Evolutionary conservation across 2,329 filamentous ascomycete species (phyloP).

Genomic region (Fusarium subglutinans): DNA sequence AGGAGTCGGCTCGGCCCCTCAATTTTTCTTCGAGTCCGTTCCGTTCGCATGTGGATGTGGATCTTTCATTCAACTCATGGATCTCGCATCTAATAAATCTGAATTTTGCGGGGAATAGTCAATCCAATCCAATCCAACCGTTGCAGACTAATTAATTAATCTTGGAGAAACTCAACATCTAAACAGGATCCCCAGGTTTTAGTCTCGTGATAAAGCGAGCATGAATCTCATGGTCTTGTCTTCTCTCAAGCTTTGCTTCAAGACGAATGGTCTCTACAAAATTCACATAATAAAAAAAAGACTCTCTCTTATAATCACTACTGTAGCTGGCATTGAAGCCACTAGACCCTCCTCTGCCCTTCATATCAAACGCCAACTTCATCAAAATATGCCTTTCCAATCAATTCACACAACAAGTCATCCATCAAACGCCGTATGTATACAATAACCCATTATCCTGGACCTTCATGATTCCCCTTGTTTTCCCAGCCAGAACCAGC

Average conservation of each 20-base stretch:
- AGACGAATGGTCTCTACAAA: background rate
- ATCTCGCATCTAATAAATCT: background rate
- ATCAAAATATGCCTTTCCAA: background rate
- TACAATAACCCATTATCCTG: slow-evolving; percentile 18
- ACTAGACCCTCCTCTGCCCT: background rate
- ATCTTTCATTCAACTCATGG: background rate
- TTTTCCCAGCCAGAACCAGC: background rate
- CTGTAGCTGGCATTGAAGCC: background rate
- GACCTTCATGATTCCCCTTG: slow-evolving; percentile 2
- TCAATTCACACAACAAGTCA: background rate
- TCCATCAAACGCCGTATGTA: slow-evolving; percentile 26
- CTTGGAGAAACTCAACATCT: background rate
- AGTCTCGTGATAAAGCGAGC: background rate
- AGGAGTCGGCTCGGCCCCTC: slow-evolving; percentile 26
- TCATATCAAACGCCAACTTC: background rate
- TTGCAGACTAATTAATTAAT: background rate
- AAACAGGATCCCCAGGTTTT: background rate
- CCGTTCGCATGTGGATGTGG: slow-evolving; percentile 13
- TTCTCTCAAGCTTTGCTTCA: background rate
- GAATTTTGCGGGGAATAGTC: slow-evolving; percentile 9
- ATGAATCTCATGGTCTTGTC: background rate
- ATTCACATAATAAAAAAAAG: background rate
- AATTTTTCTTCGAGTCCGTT: slow-evolving; percentile 16
- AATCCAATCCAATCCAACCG: background rate
- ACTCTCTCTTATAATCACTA: background rate